Conservation (phyloP, 371 early-diverging fungal genomes). For the Funneliformis caledonium region DNA sequence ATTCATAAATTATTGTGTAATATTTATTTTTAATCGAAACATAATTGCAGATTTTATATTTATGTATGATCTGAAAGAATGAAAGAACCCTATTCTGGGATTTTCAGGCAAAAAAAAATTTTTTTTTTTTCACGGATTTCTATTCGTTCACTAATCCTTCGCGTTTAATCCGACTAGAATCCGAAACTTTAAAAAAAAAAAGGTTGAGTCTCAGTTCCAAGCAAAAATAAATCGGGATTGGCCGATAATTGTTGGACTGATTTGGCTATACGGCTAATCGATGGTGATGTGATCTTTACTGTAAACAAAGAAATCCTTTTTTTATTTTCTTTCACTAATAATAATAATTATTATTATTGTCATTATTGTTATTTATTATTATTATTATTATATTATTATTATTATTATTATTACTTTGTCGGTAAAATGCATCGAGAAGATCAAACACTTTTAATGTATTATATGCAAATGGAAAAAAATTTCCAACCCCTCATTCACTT, state of each 20-base stretch:
- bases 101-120: too few species aligned
- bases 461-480: background rate
- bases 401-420: background rate
- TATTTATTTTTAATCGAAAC: conserved; percentile 2
- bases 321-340: background rate
- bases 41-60: conserved; percentile 6
- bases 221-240: background rate
- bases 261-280: background rate
- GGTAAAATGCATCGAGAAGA: background rate
- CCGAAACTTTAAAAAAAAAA: conserved; percentile 13
- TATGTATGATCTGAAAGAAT: background rate
- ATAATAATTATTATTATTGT: background rate
- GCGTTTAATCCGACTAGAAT: background rate
- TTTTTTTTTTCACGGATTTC: background rate
- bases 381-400: background rate
- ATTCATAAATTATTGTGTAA: background rate
- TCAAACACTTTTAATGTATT: background rate
- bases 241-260: conserved; percentile 23
- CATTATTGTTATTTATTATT: background rate
- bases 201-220: background rate
- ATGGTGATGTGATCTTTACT: background rate
- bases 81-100: conserved; percentile 1
- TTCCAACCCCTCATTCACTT: conserved; percentile 1
- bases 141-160: background rate
- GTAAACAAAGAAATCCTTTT: background rate